Evolutionary conservation across 2,329 filamentous ascomycete species (phyloP).

Genomic region (Chlorencoelia australis): DNA sequence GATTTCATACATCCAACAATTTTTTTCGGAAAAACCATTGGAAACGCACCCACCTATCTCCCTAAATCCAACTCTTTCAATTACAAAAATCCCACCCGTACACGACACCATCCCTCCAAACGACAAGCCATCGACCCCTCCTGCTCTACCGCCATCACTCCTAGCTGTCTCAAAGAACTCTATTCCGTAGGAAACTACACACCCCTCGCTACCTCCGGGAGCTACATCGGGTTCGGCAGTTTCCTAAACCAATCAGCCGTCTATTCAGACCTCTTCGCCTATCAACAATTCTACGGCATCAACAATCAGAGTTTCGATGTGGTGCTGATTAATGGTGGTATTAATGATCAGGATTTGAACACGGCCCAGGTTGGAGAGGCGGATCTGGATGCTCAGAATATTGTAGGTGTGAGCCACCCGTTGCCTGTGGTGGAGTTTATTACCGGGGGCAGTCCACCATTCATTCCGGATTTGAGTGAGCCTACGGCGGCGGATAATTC

Average conservation of each 20-base stretch:
- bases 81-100: neutral
- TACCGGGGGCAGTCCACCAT: slow-evolving; percentile 45
- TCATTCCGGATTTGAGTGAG: slow-evolving; percentile 33
- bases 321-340: slow-evolving; percentile 31
- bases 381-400: slow-evolving; percentile 40
- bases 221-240: slow-evolving; percentile 39
- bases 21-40: slow-evolving; percentile 19
- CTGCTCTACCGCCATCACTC: slow-evolving; percentile 32
- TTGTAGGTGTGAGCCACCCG: slow-evolving; percentile 42
- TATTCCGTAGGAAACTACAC: slow-evolving; percentile 40
- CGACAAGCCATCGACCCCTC: slow-evolving; percentile 7
- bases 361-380: slow-evolving; percentile 13
- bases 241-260: slow-evolving; percentile 42
- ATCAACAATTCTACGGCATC: slow-evolving; percentile 30
- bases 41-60: slow-evolving; percentile 4
- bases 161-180: slow-evolving; percentile 36
- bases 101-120: neutral
- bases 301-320: slow-evolving; percentile 35
- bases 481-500: slow-evolving; percentile 21
- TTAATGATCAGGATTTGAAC: slow-evolving; percentile 30
- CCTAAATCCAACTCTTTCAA: neutral
- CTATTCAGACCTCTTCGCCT: slow-evolving; percentile 34
- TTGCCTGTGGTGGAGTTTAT: slow-evolving; percentile 44
- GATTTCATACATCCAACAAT: slow-evolving; percentile 23
- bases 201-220: slow-evolving; percentile 34